phyloP scores from a whole-genome alignment of 2,329 filamentous ascomycete genomes.

The Colletotrichum magnum region DNA sequence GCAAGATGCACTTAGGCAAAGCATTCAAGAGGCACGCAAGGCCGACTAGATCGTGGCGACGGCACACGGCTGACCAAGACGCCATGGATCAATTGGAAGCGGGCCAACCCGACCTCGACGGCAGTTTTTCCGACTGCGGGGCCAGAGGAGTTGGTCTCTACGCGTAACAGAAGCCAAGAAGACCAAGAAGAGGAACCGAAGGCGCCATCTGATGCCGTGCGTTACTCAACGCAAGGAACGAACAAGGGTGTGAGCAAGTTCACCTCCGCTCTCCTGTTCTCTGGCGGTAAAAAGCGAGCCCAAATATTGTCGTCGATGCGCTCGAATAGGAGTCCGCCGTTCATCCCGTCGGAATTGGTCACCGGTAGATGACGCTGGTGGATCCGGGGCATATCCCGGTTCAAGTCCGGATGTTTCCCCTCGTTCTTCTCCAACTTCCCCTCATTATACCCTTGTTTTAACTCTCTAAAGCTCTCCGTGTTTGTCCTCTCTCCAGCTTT shows the following conservation, averaged over 20 bases:
- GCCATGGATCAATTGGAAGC: constrained; percentile 16
- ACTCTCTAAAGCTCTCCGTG: not conserved
- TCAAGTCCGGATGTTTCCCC: constrained; percentile 21
- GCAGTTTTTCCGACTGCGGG: constrained; percentile 11
- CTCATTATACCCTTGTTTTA: constrained; percentile 11
- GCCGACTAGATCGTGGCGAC: not conserved
- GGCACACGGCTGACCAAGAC: constrained; percentile 3
- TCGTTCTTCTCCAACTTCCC: constrained; percentile 35
- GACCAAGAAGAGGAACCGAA: constrained; percentile 15
- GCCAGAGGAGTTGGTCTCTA: not conserved
- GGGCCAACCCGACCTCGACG: constrained; percentile 24
- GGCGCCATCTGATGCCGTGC: not conserved
- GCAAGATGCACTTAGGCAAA: not conserved
- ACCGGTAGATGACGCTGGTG: constrained; percentile 32
- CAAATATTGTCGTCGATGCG: constrained; percentile 31
- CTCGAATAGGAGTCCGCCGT: constrained; percentile 30
- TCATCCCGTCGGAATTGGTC: not conserved
- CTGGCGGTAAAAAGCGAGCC: not conserved
- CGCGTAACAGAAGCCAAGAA: not conserved
- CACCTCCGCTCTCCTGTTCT: not conserved
- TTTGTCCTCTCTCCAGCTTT: constrained; percentile 22
- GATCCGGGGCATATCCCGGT: constrained; percentile 31
- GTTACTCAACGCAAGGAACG: not conserved
- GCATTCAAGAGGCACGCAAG: not conserved
- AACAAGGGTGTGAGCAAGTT: not conserved